phyloP scores from a whole-genome alignment of 1,139 yeast genomes.

The Blastobotrys illinoisensis region DNA sequence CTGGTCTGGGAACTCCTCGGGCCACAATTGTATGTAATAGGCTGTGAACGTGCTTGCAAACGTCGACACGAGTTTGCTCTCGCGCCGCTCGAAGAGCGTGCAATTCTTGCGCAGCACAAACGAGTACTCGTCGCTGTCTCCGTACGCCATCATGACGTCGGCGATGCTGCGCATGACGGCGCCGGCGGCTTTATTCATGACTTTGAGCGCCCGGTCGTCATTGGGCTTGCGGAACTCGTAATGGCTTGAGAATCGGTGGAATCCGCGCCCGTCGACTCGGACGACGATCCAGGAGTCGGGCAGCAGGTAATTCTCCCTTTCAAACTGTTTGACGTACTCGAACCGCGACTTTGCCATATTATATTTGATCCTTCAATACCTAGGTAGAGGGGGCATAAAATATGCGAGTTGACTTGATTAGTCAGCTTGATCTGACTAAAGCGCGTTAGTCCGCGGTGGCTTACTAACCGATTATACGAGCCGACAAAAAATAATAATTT shows the following conservation, averaged over 20 bases:
- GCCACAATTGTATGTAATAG: slow-evolving; percentile 66
- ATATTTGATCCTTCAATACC: background rate
- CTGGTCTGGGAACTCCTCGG: slow-evolving; percentile 46
- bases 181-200: slow-evolving; percentile 79
- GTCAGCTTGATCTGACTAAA: background rate
- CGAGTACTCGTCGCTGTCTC: slow-evolving; percentile 93
- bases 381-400: background rate
- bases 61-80: slow-evolving; percentile 69
- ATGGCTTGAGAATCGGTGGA: slow-evolving; percentile 68
- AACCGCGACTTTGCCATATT: slow-evolving; percentile 59
- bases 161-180: slow-evolving; percentile 57
- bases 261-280: slow-evolving; percentile 90
- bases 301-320: slow-evolving; percentile 62
- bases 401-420: background rate
- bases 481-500: background rate
- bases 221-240: slow-evolving; percentile 85
- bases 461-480: background rate
- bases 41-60: slow-evolving; percentile 81
- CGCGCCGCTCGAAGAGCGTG: slow-evolving; percentile 72
- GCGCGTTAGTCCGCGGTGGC: background rate
- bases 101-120: slow-evolving; percentile 64
- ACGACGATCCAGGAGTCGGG: slow-evolving; percentile 81
- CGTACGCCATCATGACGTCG: slow-evolving; percentile 79
- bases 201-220: slow-evolving; percentile 64
- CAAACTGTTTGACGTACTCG: slow-evolving; percentile 83